Percentiles rank a stretch among this genome's conserved stretches.
Evolutionary conservation across 2,329 filamentous ascomycete species (phyloP).

Genomic region (Colletotrichum eleusines): DNA sequence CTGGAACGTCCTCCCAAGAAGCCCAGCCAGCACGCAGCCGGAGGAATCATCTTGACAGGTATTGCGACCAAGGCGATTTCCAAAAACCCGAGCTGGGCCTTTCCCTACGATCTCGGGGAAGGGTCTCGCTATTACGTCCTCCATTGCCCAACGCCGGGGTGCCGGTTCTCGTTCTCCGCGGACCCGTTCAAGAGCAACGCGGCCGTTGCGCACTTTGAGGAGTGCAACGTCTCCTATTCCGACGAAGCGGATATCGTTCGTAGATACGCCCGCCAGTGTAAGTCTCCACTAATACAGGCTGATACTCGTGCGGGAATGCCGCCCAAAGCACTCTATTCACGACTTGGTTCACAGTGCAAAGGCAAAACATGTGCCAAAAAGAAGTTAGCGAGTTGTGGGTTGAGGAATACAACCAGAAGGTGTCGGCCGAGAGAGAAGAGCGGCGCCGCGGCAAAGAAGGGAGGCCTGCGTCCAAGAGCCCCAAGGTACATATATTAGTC

Average conservation of each 20-base stretch:
- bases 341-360: not conserved
- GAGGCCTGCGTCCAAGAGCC: not conserved
- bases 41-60: not conserved
- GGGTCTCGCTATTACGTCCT: not conserved
- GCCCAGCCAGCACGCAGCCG: rapidly evolving
- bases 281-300: no score
- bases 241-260: conserved; percentile 3
- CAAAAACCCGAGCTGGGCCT: not conserved
- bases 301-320: not conserved
- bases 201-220: not conserved
- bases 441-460: not conserved
- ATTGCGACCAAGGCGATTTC: not conserved
- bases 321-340: conserved; percentile 27
- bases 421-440: not conserved
- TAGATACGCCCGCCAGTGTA: not conserved
- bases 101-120: not conserved
- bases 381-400: not conserved
- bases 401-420: not conserved
- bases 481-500: no score
- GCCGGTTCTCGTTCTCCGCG: not conserved
- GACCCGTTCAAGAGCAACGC: not conserved
- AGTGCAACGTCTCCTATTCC: not conserved
- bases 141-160: not conserved
- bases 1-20: not conserved
- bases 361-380: not conserved